These are phyloP conservation scores for Daldinia eschscholtzii DNA, from an alignment of 2,329 filamentous ascomycete species.

Conservation along the genomic window DNA sequence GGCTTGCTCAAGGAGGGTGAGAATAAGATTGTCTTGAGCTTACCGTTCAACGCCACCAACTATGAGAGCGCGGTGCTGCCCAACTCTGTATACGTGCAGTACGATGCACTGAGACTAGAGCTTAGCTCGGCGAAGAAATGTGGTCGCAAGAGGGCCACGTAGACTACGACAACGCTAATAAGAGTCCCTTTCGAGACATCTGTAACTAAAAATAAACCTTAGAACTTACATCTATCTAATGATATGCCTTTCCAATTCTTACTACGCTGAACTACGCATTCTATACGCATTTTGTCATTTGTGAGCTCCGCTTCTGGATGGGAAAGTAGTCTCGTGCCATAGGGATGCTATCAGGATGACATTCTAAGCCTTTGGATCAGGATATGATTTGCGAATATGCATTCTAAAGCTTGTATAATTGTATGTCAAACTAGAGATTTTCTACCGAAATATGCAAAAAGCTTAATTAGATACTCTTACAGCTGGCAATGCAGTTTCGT, in stretches of 20 bases:
- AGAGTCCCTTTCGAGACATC: neutral
- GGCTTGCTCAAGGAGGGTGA: constrained; percentile 62
- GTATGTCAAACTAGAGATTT: neutral
- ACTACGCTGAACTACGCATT: neutral
- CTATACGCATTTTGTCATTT: neutral
- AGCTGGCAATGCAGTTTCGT: neutral
- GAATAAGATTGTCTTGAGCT: constrained; percentile 68
- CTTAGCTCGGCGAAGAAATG: constrained; percentile 49
- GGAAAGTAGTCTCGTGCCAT: constrained; percentile 3
- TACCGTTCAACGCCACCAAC: constrained; percentile 71
- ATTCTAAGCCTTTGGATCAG: constrained; percentile 11
- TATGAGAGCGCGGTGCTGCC: constrained; percentile 69
- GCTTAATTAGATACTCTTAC: no score
- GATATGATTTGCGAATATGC: neutral
- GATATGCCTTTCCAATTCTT: neutral
- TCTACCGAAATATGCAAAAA: neutral
- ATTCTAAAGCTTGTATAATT: neutral
- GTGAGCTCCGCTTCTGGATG: constrained; percentile 1
- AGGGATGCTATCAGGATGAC: neutral
- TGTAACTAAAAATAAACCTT: constrained; percentile 25
- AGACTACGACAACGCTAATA: constrained; percentile 11
- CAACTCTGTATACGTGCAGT: constrained; percentile 71
- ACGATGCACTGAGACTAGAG: constrained; percentile 73
- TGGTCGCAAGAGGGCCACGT: constrained; percentile 33
- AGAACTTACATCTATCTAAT: constrained; percentile 2